A percentile compares a stretch with the other conserved stretches of the same genome.
Conservation (phyloP, 2,329 filamentous ascomycete species). For the Aspergillus glaucus region DNA sequence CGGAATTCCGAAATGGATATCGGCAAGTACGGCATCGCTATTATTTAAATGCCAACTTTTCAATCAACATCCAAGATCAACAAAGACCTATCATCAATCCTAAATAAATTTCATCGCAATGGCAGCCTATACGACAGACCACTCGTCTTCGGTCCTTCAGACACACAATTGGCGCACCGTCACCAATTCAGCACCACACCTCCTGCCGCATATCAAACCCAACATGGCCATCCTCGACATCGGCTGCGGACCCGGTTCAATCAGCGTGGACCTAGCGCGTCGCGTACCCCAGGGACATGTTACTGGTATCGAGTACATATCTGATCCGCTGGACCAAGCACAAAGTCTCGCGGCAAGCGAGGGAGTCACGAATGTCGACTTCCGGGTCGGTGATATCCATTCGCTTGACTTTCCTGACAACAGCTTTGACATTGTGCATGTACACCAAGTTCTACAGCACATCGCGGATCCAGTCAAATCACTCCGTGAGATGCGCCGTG, state of each 20-base stretch:
- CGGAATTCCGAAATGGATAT: not conserved
- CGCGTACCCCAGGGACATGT: conserved; percentile 34
- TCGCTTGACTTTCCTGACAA: conserved; percentile 36
- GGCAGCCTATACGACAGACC: conserved; percentile 33
- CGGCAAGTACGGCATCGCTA: not conserved
- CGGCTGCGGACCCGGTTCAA: conserved; percentile 42
- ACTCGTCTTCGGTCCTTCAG: conserved; percentile 30
- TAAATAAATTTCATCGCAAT: conserved; percentile 2
- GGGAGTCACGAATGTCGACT: conserved; percentile 29
- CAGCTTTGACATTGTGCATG: conserved; percentile 55
- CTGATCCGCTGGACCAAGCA: conserved; percentile 29
- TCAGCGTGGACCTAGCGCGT: conserved; percentile 36
- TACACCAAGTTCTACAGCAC: conserved; percentile 55
- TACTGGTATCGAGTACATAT: conserved; percentile 30
- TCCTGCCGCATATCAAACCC: conserved; percentile 32
- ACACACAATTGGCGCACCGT: conserved; percentile 32
- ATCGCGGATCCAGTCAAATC: conserved; percentile 46
- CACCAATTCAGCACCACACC: conserved; percentile 33
- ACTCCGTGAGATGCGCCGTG: conserved; percentile 50
- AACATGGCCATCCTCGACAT: conserved; percentile 38
- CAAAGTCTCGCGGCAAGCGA: conserved; percentile 21
- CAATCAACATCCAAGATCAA: not conserved
- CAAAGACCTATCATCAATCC: not conserved
- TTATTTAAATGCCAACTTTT: not conserved
- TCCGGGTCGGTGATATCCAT: conserved; percentile 38